Evolutionary conservation across 257 asterid genomes (phyloP).

Genomic region (Solanum lignicaule): DNA sequence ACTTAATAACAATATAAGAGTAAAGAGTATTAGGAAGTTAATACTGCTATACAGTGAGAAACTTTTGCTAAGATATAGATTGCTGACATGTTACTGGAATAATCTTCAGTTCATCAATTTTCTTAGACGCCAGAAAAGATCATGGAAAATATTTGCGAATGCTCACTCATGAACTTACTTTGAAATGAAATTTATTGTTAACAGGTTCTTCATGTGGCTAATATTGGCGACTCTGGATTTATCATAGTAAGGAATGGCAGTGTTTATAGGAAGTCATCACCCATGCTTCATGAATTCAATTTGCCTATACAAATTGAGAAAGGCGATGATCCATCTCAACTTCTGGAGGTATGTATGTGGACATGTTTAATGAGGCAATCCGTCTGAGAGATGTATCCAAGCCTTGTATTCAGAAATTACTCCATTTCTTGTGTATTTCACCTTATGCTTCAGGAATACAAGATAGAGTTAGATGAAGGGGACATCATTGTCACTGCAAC

Average conservation of each 20-base stretch:
- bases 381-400: not conserved
- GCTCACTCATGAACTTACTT: not conserved
- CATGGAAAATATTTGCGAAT: not conserved
- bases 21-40: not conserved
- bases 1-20: not conserved
- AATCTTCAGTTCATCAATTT: not conserved
- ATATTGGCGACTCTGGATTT: conserved; percentile 85
- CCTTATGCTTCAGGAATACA: conserved; percentile 39
- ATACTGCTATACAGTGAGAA: not conserved
- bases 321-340: conserved; percentile 47
- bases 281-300: conserved; percentile 60
- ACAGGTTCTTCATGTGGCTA: conserved; percentile 69
- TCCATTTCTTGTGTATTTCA: not conserved
- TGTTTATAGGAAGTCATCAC: conserved; percentile 49
- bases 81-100: not conserved
- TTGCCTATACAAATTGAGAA: conserved; percentile 53
- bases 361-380: not conserved
- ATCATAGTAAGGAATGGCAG: conserved; percentile 48
- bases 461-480: conserved; percentile 53
- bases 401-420: not conserved
- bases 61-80: not conserved
- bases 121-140: not conserved
- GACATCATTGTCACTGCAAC: conserved; percentile 61
- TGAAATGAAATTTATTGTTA: not conserved
- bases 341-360: conserved; percentile 46